phyloP scores from a whole-genome alignment of 2,329 filamentous ascomycete genomes.

The Fonsecaea pedrosoi region DNA sequence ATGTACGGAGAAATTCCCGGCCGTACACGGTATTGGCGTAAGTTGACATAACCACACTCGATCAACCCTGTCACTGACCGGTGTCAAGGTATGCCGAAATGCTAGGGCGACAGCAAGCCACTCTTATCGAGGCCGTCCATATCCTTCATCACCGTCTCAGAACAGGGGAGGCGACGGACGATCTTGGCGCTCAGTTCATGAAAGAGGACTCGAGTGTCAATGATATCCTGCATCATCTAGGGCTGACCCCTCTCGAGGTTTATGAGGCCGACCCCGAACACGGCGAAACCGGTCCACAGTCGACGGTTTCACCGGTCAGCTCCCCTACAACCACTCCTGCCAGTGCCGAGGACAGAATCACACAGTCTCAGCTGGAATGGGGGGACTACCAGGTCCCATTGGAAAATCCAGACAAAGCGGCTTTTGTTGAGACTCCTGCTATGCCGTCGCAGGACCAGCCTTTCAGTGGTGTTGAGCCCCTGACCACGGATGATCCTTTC shows the following conservation, averaged over 20 bases:
- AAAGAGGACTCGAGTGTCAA: background rate
- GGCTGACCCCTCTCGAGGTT: background rate
- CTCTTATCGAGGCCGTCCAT: background rate
- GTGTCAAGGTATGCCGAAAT: conserved; percentile 5
- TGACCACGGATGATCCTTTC: background rate
- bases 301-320: background rate
- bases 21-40: conserved; percentile 1
- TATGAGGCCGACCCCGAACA: background rate
- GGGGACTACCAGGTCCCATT: background rate
- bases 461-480: background rate
- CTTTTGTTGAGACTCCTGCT: background rate
- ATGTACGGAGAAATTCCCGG: conserved; percentile 1
- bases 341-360: background rate
- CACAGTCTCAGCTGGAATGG: background rate
- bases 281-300: background rate
- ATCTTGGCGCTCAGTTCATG: background rate
- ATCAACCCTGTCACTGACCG: background rate
- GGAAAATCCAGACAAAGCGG: background rate
- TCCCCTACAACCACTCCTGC: background rate
- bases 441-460: background rate
- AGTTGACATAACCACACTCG: background rate
- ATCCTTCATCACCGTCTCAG: conserved; percentile 2
- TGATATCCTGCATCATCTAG: background rate
- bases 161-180: background rate
- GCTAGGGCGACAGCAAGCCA: conserved; percentile 1